Conservation (phyloP, 768 basidiomycete genomes). For the Mycena maculata region DNA sequence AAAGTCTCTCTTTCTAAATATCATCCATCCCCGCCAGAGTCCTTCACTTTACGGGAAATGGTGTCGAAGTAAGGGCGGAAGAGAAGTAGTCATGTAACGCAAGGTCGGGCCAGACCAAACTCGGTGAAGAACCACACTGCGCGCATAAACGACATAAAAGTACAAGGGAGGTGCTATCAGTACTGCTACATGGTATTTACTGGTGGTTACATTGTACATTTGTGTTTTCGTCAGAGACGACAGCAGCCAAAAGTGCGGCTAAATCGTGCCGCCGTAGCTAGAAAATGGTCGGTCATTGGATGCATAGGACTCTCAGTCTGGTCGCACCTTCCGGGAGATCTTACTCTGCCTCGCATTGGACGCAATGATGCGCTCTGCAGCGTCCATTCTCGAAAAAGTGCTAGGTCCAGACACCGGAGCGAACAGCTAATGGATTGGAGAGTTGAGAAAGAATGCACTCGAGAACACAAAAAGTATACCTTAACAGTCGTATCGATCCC, state of each 20-base stretch:
- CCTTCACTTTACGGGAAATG: slow-evolving; percentile 10
- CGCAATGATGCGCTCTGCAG: slow-evolving; percentile 66
- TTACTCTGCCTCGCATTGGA: slow-evolving; percentile 59
- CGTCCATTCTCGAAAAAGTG: slow-evolving; percentile 64
- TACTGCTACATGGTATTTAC: slow-evolving; percentile 16
- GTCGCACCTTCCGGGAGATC: slow-evolving; percentile 34
- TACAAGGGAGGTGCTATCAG: too few relatives aligned
- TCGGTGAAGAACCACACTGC: slow-evolving; percentile 10
- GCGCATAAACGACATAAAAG: background rate
- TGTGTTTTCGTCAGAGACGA: slow-evolving; percentile 18
- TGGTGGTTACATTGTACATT: slow-evolving; percentile 36
- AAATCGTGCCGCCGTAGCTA: slow-evolving; percentile 40
- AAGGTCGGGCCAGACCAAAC: background rate
- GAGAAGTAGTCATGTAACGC: background rate
- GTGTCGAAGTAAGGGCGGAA: slow-evolving; percentile 12
- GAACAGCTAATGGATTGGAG: slow-evolving; percentile 62
- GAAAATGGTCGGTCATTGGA: slow-evolving; percentile 5
- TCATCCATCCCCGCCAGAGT: slow-evolving; percentile 20
- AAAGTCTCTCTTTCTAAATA: slow-evolving; percentile 24
- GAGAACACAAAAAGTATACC: slow-evolving; percentile 51
- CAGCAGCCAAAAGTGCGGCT: slow-evolving; percentile 40
- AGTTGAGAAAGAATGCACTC: background rate
- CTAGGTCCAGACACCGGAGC: slow-evolving; percentile 63
- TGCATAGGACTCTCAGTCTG: background rate
- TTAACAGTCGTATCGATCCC: slow-evolving; percentile 91